Evolutionary conservation across 176 grass and related monocot genomes (phyloP).

Genomic region (Bonia amplexicaulis): DNA sequence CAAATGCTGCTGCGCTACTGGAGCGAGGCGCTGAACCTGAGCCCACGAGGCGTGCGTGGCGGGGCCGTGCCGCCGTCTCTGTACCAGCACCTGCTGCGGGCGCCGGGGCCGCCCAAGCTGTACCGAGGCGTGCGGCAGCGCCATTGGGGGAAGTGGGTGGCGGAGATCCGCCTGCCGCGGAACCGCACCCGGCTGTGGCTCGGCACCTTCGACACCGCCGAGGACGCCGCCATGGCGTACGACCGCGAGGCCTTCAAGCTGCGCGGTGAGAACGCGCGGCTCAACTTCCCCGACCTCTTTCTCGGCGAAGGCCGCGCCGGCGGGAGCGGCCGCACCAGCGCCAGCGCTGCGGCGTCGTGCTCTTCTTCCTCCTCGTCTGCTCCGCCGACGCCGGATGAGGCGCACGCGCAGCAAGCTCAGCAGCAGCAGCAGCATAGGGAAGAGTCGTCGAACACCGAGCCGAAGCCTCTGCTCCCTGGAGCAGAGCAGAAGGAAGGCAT

Average conservation of each 20-base stretch:
- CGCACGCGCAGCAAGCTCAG: constrained; percentile 4
- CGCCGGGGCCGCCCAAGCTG: constrained; percentile 51
- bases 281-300: constrained; percentile 95
- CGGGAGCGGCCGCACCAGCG: constrained; percentile 44
- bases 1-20: constrained; percentile 62
- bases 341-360: constrained; percentile 41
- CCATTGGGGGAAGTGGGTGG: constrained; percentile 99
- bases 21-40: constrained; percentile 75
- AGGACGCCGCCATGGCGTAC: constrained; percentile 97
- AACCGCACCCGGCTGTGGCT: constrained; percentile 92
- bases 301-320: constrained; percentile 51
- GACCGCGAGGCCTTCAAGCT: constrained; percentile 91
- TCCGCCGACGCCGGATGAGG: constrained; percentile 41
- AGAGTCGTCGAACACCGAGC: neutral
- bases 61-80: constrained; percentile 39
- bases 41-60: constrained; percentile 46
- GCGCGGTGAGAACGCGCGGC: constrained; percentile 75
- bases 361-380: constrained; percentile 39
- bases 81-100: constrained; percentile 47
- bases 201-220: constrained; percentile 94
- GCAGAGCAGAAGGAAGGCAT: constrained; percentile 24
- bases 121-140: constrained; percentile 94
- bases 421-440: neutral
- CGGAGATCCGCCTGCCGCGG: constrained; percentile 89
- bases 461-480: constrained; percentile 9